phyloP scores from a whole-genome alignment of 1,284 basidiomycete genomes.

The Puccinia hordei region DNA sequence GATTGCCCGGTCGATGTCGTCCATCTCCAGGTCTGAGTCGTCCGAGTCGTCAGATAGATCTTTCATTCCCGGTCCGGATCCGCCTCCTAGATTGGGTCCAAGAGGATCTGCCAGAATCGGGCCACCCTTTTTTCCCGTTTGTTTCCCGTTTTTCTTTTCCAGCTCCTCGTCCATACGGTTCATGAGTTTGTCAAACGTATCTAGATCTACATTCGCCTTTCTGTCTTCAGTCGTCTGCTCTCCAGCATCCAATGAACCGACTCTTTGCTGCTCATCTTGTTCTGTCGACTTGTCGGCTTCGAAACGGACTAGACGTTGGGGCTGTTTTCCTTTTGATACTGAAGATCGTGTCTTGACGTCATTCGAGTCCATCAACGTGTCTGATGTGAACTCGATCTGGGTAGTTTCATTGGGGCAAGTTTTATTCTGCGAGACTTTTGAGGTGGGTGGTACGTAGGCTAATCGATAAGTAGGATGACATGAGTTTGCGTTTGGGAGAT shows the following conservation, averaged over 20 bases:
- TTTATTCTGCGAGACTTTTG: conserved; percentile 10
- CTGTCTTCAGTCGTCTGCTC: neutral
- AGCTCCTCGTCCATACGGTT: conserved; percentile 86
- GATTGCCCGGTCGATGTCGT: conserved; percentile 77
- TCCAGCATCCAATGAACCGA: neutral
- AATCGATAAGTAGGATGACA: neutral
- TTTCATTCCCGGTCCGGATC: neutral
- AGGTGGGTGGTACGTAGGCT: conserved; percentile 28
- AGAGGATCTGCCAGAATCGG: neutral
- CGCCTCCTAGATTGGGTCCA: neutral
- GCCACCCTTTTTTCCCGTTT: conserved; percentile 33
- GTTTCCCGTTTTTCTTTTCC: conserved; percentile 59
- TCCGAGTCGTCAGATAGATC: conserved; percentile 54
- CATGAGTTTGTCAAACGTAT: conserved; percentile 93
- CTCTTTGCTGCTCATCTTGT: neutral
- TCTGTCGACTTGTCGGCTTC: conserved; percentile 2
- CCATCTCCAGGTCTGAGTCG: conserved; percentile 64
- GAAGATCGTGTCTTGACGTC: no score
- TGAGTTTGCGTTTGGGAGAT: neutral
- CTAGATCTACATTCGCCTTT: conserved; percentile 65
- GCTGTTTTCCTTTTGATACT: no score
- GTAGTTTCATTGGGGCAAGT: neutral
- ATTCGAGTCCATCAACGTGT: conserved; percentile 28
- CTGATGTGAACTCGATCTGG: conserved; percentile 27
- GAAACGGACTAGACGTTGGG: conserved; percentile 26